phyloP scores from a whole-genome alignment of 1,139 yeast species.

The Yamadazyma blattariae region DNA sequence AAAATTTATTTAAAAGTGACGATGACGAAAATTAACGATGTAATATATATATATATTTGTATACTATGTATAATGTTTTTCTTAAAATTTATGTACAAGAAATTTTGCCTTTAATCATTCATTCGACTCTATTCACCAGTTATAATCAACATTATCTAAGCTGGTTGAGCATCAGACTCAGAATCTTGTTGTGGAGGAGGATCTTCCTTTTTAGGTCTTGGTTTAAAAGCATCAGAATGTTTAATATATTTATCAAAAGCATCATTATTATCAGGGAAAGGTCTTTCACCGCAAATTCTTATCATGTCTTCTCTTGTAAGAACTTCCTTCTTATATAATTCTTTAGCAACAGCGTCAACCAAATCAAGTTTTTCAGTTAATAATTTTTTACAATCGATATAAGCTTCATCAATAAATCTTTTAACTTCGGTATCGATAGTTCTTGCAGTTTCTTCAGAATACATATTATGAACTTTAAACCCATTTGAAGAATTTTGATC shows the following conservation, averaged over 20 bases:
- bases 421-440: slow-evolving; percentile 66
- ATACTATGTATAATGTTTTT: too few relatives aligned
- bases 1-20: slow-evolving; percentile 5
- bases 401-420: slow-evolving; percentile 53
- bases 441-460: slow-evolving; percentile 67
- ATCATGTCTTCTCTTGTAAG: slow-evolving; percentile 83
- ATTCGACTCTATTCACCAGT: neutral
- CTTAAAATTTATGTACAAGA: slow-evolving; percentile 5
- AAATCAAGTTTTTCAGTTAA: slow-evolving; percentile 57
- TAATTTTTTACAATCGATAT: slow-evolving; percentile 51
- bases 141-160: neutral
- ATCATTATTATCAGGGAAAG: slow-evolving; percentile 74
- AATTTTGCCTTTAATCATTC: too few relatives aligned
- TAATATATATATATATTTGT: too few relatives aligned
- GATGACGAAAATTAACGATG: too few relatives aligned
- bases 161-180: slow-evolving; percentile 5
- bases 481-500: slow-evolving; percentile 41
- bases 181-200: neutral
- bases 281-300: slow-evolving; percentile 67
- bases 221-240: slow-evolving; percentile 38
- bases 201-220: slow-evolving; percentile 17
- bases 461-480: slow-evolving; percentile 62
- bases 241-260: slow-evolving; percentile 76
- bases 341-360: slow-evolving; percentile 69
- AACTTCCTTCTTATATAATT: slow-evolving; percentile 65